phyloP scores from a whole-genome alignment of 2,329 filamentous ascomycete genomes.

The Ceratocystis cubensis region DNA sequence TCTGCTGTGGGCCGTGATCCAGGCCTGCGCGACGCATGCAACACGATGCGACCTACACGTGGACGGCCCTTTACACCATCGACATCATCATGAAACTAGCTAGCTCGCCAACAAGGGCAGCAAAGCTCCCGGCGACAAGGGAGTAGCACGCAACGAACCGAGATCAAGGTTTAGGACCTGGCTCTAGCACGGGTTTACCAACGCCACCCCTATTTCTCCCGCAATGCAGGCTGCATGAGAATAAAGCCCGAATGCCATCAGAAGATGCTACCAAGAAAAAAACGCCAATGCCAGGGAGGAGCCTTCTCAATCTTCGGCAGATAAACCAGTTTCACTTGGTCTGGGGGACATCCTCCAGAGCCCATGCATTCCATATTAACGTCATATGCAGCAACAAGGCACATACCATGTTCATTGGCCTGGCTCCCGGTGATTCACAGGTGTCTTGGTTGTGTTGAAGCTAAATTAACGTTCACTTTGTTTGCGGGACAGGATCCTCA shows the following conservation, averaged over 20 bases:
- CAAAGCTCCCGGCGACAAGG: too few relatives aligned
- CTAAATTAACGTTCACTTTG: neutral
- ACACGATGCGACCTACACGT: neutral
- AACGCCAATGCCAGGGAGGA: neutral
- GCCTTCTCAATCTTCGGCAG: neutral
- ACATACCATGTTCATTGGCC: conserved; percentile 5
- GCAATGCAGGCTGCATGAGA: too few relatives aligned
- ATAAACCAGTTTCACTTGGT: neutral
- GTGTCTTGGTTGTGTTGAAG: conserved; percentile 7
- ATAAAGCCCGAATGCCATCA: neutral
- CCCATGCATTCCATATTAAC: conserved; percentile 3
- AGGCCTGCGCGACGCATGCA: neutral
- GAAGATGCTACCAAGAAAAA: neutral
- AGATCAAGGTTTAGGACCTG: too few relatives aligned
- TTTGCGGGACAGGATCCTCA: neutral
- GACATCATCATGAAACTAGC: neutral
- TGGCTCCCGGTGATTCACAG: conserved; percentile 4
- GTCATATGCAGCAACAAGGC: neutral
- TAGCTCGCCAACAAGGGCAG: neutral
- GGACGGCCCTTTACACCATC: neutral
- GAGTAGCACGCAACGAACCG: too few relatives aligned
- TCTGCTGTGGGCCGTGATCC: neutral
- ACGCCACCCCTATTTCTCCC: too few relatives aligned
- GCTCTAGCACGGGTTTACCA: too few relatives aligned
- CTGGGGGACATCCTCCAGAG: neutral